These are phyloP conservation scores for Aaosphaeria pasadenensis DNA, from an alignment of 2,329 filamentous ascomycete genomes.

Conservation along the genomic window DNA sequence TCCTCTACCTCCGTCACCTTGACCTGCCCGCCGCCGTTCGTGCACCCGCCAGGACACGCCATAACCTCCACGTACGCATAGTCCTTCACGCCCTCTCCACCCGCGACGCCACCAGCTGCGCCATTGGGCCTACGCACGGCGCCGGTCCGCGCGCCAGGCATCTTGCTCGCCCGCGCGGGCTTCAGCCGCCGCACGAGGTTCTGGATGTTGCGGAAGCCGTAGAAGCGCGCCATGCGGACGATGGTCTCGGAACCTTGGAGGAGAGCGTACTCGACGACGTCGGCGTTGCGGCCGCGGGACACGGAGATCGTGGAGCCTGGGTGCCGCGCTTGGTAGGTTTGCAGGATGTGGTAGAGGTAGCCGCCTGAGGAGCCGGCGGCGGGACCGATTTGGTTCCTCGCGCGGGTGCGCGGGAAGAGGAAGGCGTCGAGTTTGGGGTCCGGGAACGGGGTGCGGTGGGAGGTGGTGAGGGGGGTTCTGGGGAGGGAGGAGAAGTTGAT, in stretches of 20 bases:
- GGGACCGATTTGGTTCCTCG: conserved; percentile 45
- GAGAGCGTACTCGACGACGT: conserved; percentile 83
- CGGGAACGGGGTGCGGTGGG: conserved; percentile 62
- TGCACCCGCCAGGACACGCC: conserved; percentile 98
- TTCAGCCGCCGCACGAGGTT: conserved; percentile 93
- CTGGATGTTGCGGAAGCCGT: conserved; percentile 97
- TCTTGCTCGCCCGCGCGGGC: conserved; percentile 66
- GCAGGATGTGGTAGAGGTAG: conserved; percentile 80
- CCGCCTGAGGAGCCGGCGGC: conserved; percentile 79
- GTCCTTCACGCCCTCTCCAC: conserved; percentile 61
- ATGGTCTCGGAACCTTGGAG: conserved; percentile 45
- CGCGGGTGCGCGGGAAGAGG: conserved; percentile 59
- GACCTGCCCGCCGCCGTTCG: conserved; percentile 94
- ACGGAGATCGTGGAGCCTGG: conserved; percentile 70
- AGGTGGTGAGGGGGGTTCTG: conserved; percentile 50
- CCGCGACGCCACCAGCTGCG: conserved; percentile 54
- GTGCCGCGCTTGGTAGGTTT: conserved; percentile 67
- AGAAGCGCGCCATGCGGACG: conserved; percentile 68
- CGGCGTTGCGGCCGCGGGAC: conserved; percentile 77
- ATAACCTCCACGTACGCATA: conserved; percentile 98
- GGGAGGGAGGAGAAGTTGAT: conserved; percentile 74
- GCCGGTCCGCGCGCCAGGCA: conserved; percentile 32
- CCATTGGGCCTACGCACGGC: conserved; percentile 64
- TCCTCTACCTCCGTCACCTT: conserved; percentile 74
- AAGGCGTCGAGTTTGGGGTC: conserved; percentile 69